A percentile compares a stretch with the other conserved stretches of the same genome.
phyloP scores from a whole-genome alignment of 495 filamentous ascomycete species.

The Amniculicola lignicola region DNA sequence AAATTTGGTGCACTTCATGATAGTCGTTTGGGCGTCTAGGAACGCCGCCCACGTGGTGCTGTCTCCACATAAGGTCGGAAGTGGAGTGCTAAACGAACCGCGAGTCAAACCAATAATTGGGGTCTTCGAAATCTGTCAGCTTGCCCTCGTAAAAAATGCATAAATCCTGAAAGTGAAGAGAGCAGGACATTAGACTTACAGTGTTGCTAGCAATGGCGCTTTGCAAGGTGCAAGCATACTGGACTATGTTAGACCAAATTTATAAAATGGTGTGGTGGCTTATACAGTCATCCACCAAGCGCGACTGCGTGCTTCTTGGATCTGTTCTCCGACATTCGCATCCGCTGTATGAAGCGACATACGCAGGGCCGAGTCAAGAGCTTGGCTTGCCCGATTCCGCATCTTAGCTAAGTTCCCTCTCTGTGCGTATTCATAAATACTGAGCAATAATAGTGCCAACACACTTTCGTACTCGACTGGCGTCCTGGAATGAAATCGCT shows the following conservation, averaged over 20 bases:
- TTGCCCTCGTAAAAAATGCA: slow-evolving; percentile 40
- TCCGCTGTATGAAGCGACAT: slow-evolving; percentile 49
- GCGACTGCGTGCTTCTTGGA: slow-evolving; percentile 53
- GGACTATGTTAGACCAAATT: neutral
- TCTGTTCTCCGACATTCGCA: slow-evolving; percentile 49
- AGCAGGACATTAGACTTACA: neutral
- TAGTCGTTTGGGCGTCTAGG: slow-evolving; percentile 39
- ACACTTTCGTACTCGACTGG: slow-evolving; percentile 55
- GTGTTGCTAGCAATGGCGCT: slow-evolving; percentile 60
- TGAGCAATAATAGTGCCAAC: slow-evolving; percentile 55
- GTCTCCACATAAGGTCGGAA: slow-evolving; percentile 53
- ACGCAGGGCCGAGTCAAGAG: slow-evolving; percentile 53
- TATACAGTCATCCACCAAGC: slow-evolving; percentile 64
- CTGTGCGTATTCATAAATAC: slow-evolving; percentile 60
- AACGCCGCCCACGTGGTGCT: slow-evolving; percentile 56
- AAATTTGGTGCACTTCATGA: neutral
- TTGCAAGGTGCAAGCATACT: slow-evolving; percentile 60
- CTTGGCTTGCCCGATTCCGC: slow-evolving; percentile 57
- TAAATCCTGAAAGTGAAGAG: slow-evolving; percentile 27
- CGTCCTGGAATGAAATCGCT: slow-evolving; percentile 51
- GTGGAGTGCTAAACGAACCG: slow-evolving; percentile 55
- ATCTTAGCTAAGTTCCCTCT: slow-evolving; percentile 61
- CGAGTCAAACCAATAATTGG: slow-evolving; percentile 55
- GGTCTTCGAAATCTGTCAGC: neutral
- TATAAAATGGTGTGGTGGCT: neutral